Evolutionary conservation across 139 green algal species (phyloP).

Genomic region (Micractinium conductrix): DNA sequence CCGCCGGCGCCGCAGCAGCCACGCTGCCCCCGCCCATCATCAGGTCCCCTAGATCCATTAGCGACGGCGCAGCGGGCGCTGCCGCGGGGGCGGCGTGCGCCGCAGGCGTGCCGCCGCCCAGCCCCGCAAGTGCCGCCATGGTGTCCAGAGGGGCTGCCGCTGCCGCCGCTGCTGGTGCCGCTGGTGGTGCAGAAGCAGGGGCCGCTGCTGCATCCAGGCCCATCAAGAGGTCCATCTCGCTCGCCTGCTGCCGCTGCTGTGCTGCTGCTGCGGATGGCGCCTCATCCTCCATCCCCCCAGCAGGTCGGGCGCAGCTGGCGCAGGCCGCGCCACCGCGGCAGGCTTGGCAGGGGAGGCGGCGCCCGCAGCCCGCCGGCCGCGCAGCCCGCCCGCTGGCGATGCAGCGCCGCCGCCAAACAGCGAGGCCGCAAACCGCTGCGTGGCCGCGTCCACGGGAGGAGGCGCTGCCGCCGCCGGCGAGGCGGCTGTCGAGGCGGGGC

Average conservation of each 20-base stretch:
- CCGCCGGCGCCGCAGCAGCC: too few relatives aligned
- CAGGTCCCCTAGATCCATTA: constrained; percentile 17
- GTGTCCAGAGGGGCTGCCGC: constrained; percentile 3
- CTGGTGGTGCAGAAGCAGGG: background rate
- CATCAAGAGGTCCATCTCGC: constrained; percentile 21
- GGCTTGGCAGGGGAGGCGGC: background rate
- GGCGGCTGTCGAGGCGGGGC: background rate
- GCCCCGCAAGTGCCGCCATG: constrained; percentile 20
- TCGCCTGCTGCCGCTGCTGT: background rate
- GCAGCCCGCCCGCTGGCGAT: background rate
- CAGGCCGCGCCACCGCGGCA: background rate
- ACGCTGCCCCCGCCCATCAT: background rate
- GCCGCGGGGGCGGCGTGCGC: background rate
- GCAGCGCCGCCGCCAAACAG: constrained; percentile 43
- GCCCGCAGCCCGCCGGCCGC: background rate
- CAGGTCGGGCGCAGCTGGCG: constrained; percentile 33
- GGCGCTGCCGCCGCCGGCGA: background rate
- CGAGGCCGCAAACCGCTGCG: constrained; percentile 44
- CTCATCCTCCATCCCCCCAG: constrained; percentile 32
- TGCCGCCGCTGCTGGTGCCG: background rate
- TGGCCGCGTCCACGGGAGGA: constrained; percentile 28
- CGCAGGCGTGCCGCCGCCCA: background rate
- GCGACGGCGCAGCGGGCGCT: background rate
- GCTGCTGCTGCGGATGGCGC: background rate
- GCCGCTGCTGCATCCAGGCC: constrained; percentile 10